Evolutionary conservation across 2,329 filamentous ascomycete species (phyloP).

Genomic region (Didymella segeticola): DNA sequence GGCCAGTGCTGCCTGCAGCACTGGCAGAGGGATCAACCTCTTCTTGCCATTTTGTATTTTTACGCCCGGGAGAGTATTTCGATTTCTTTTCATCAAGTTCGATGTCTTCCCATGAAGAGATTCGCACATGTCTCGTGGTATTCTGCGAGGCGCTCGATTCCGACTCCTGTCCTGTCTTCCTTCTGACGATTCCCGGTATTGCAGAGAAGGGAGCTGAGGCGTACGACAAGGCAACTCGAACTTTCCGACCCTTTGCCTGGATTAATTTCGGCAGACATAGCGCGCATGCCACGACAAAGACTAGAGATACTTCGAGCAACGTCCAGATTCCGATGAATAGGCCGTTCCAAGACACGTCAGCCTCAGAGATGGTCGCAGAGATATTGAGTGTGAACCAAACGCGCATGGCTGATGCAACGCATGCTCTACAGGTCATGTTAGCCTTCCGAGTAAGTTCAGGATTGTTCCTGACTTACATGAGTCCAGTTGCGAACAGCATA

Average conservation of each 20-base stretch:
- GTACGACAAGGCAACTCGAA: constrained; percentile 27
- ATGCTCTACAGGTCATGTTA: constrained; percentile 26
- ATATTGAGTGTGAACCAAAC: constrained; percentile 38
- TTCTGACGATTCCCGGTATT: constrained; percentile 8
- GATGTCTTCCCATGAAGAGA: constrained; percentile 8
- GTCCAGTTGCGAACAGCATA: constrained; percentile 33
- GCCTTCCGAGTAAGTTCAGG: background rate
- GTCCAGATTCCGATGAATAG: constrained; percentile 40
- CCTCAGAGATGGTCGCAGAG: constrained; percentile 23
- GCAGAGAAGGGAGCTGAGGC: constrained; percentile 22
- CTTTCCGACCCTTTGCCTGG: constrained; percentile 30
- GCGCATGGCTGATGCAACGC: constrained; percentile 35
- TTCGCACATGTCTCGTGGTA: background rate
- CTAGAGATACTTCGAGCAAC: constrained; percentile 33
- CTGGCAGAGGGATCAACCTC: background rate
- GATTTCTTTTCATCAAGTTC: constrained; percentile 1
- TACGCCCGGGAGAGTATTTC: constrained; percentile 1
- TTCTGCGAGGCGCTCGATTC: background rate
- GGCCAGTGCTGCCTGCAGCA: background rate
- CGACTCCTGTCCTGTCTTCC: background rate
- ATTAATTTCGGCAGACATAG: constrained; percentile 35
- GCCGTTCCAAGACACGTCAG: constrained; percentile 37
- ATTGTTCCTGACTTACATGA: constrained; percentile 27
- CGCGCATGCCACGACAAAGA: constrained; percentile 37
- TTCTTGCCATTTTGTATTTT: constrained; percentile 10